Percentiles rank a stretch among this genome's conserved stretches.
phyloP scores from a whole-genome alignment of 2,329 filamentous ascomycete species.

The Xylaria sp. region DNA sequence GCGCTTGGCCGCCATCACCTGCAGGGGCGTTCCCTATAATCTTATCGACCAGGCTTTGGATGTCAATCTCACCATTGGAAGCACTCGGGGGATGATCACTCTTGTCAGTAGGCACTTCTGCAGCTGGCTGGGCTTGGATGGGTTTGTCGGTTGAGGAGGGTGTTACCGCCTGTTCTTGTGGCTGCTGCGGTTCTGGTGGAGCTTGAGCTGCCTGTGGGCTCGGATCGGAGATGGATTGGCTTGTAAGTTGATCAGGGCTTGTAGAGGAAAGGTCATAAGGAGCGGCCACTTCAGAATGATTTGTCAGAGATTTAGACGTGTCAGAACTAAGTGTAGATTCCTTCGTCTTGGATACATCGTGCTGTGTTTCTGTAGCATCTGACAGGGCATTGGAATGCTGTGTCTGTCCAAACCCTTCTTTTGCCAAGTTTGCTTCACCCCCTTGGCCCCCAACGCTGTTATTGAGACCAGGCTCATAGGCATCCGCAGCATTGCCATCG shows the following conservation, averaged over 20 bases:
- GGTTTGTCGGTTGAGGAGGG: constrained; percentile 5
- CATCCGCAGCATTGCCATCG: background rate
- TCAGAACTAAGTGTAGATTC: constrained; percentile 23
- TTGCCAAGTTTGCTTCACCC: constrained; percentile 31
- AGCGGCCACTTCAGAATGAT: constrained; percentile 18
- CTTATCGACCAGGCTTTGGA: constrained; percentile 33
- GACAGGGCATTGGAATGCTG: constrained; percentile 52
- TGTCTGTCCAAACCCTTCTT: constrained; percentile 53
- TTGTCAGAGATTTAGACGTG: constrained; percentile 19
- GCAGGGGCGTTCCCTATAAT: constrained; percentile 33
- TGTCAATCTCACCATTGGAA: constrained; percentile 28
- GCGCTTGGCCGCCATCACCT: constrained; percentile 35
- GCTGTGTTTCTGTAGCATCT: constrained; percentile 38
- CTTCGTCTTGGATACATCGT: constrained; percentile 48
- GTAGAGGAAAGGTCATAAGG: constrained; percentile 20
- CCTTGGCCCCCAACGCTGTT: constrained; percentile 37
- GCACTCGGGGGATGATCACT: constrained; percentile 15
- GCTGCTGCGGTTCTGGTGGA: constrained; percentile 33
- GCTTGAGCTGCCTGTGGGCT: constrained; percentile 26
- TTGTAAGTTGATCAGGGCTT: constrained; percentile 24
- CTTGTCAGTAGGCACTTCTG: constrained; percentile 12
- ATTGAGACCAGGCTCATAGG: constrained; percentile 20
- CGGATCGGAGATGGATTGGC: constrained; percentile 34
- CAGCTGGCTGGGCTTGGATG: constrained; percentile 10
- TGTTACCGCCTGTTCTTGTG: constrained; percentile 26